Conservation (phyloP, 306 rosid genomes). For the Myrica gale region DNA sequence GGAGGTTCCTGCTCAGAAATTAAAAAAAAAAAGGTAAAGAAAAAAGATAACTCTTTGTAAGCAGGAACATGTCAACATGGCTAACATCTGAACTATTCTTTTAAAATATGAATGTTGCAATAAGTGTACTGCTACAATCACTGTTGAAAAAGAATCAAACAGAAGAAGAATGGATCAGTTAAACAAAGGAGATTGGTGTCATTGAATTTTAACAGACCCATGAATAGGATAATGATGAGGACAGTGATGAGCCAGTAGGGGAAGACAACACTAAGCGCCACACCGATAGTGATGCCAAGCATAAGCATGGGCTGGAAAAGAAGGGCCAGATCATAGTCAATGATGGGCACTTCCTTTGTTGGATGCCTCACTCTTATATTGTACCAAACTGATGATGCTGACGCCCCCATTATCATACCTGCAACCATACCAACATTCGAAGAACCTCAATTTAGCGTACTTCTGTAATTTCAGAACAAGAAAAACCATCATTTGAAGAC, state of each 20-base stretch:
- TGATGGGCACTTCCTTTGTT: slow-evolving; percentile 72
- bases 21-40: background rate
- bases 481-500: no score
- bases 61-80: background rate
- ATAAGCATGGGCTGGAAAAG: slow-evolving; percentile 90
- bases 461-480: background rate
- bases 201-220: slow-evolving; percentile 35
- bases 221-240: slow-evolving; percentile 79
- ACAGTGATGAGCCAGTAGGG: slow-evolving; percentile 96
- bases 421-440: slow-evolving; percentile 1
- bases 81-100: no score
- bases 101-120: no score
- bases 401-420: slow-evolving; percentile 99
- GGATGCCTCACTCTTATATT: slow-evolving; percentile 87
- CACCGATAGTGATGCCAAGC: slow-evolving; percentile 93
- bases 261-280: slow-evolving; percentile 80
- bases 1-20: slow-evolving; percentile 71
- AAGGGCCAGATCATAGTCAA: slow-evolving; percentile 85
- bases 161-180: background rate
- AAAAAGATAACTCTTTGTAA: background rate
- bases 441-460: background rate
- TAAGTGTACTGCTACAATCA: no score
- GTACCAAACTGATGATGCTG: slow-evolving; percentile 85
- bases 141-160: no score
- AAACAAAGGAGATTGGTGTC: background rate